A percentile compares a stretch with the other conserved stretches of the same genome.
Conservation (phyloP, 441 rosid genomes). For the Euphorbia schlechtendalii region DNA sequence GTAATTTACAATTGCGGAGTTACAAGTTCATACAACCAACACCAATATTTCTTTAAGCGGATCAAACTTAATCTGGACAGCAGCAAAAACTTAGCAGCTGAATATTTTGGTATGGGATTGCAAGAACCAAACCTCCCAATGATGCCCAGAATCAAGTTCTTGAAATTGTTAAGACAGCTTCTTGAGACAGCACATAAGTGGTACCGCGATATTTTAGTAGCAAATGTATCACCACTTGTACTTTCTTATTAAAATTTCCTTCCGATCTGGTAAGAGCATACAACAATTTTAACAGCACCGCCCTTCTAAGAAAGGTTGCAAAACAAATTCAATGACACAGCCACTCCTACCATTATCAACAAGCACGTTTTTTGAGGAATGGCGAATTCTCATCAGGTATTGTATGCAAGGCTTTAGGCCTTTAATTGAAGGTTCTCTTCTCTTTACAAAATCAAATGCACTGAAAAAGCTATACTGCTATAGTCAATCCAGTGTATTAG, state of each 20-base stretch:
- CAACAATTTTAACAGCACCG: background rate
- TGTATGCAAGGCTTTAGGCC: background rate
- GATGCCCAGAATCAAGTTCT: background rate
- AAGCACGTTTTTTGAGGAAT: background rate
- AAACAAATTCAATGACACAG: slow-evolving; percentile 5
- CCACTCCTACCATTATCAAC: slow-evolving; percentile 3
- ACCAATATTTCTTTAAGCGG: background rate
- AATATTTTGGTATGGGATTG: background rate
- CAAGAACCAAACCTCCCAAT: background rate
- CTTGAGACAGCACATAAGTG: background rate
- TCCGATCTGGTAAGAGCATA: background rate
- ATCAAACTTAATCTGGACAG: background rate
- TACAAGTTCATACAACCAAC: background rate
- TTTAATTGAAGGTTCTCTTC: background rate
- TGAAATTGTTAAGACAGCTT: background rate
- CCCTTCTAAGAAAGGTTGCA: background rate
- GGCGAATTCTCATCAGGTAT: background rate
- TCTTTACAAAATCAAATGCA: background rate
- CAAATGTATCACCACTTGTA: background rate
- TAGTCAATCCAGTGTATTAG: background rate
- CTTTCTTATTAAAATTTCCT: background rate
- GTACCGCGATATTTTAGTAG: background rate
- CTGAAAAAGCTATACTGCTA: background rate
- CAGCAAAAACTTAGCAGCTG: background rate
- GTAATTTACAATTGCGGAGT: background rate